Conservation (phyloP, 2,329 filamentous ascomycete species). For the Fusarium lateritium region DNA sequence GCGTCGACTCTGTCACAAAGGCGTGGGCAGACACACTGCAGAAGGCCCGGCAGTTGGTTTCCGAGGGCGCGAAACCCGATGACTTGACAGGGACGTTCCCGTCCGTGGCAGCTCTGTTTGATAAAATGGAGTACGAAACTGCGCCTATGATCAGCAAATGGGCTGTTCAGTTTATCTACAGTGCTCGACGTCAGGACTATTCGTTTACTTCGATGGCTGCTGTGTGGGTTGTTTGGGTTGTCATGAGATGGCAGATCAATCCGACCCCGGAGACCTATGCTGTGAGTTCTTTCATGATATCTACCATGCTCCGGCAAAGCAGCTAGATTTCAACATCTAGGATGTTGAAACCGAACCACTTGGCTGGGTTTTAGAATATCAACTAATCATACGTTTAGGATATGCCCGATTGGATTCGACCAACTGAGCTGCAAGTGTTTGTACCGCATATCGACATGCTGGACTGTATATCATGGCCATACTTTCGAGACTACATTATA, state of each 20-base stretch:
- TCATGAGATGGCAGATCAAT: constrained; percentile 30
- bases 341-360: no score
- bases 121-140: constrained; percentile 25
- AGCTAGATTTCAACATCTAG: neutral
- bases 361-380: no score
- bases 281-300: constrained; percentile 1
- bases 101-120: constrained; percentile 24
- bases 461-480: constrained; percentile 26
- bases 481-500: constrained; percentile 19
- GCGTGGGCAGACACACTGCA: constrained; percentile 32
- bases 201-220: constrained; percentile 27
- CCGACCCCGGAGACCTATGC: constrained; percentile 23
- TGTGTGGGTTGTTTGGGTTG: constrained; percentile 20
- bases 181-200: constrained; percentile 9
- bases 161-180: constrained; percentile 39
- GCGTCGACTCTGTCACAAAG: constrained; percentile 20
- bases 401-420: constrained; percentile 26
- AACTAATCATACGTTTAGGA: neutral
- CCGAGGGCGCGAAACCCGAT: constrained; percentile 8
- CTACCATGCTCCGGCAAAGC: no score
- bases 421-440: constrained; percentile 24
- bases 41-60: constrained; percentile 20
- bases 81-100: constrained; percentile 25
- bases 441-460: constrained; percentile 25
- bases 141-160: constrained; percentile 32